Base-by-base conservation (phyloP, 2,329 filamentous ascomycete genomes). In the Bipolaris sorokiniana region DNA sequence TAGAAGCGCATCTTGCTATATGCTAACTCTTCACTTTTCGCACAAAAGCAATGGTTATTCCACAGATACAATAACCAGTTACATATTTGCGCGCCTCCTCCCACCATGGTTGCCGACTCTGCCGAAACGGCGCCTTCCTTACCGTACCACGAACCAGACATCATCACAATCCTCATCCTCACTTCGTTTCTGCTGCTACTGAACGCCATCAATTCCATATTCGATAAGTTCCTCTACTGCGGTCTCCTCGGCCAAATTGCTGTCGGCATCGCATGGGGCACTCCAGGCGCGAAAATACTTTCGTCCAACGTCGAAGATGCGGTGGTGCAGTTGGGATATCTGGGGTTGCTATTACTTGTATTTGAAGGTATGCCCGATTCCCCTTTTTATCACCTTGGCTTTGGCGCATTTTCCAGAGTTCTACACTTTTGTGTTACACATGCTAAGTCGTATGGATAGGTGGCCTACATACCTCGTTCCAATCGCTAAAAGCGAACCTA, bases 171-270 rank as follows among this genome's bases (percentile, higher is more conserved):
- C 44, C 80, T 91, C 2, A 81, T 84, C 41, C 80, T 84, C 4
- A 77, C 87, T 0, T 86, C 85, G 0, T 88, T 92, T 62, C 72
- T 91, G 0, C 68, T 91, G 0, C 70, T 85, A 0, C 80, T 90
- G 42, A 90, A 90, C 62, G 42, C 83, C 5, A 64, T 84, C 58
- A 86, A 87, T 60, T 78, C 79, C 53, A 67, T 81, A 0, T 79
- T 91, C 1, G 84, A 92, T 64, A 79, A 76, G 13, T 63, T 85
- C 0, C 68, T 90, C 0, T 90, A 88, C 70, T 91, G 89, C 66
- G 90, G 89, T 0, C 81, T 92, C 0, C 77, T 92, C 6, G 90
- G 89, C 0, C 88, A 93, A 65, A 81, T 93, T 13, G 77, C 91
- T 7, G 72, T 92, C 16, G 90, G 90, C 11, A 83, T 91, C 7